These are phyloP conservation scores for Lotus japonicus DNA, from an alignment of 306 rosid genomes.

Conservation along the genomic window DNA sequence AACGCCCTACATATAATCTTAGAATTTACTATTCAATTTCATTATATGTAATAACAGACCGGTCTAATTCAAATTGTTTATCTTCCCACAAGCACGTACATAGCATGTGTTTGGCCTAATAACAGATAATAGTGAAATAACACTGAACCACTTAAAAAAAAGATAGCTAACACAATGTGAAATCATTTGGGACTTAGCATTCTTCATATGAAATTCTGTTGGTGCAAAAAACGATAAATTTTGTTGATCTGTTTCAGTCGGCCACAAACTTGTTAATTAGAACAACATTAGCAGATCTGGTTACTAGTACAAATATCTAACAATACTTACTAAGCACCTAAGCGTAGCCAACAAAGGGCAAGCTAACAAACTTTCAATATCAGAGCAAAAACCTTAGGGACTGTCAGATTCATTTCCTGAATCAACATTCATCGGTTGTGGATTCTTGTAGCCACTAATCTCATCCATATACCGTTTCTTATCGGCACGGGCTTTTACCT, in stretches of 20 bases:
- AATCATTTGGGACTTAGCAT: too few relatives aligned
- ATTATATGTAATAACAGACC: too few relatives aligned
- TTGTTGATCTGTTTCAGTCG: not conserved
- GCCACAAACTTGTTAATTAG: not conserved
- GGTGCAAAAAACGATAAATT: not conserved
- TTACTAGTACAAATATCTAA: not conserved
- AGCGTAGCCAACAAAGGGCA: not conserved
- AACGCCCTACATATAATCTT: too few relatives aligned
- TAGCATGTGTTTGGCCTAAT: too few relatives aligned
- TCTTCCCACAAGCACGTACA: too few relatives aligned
- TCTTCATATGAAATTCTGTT: not conserved
- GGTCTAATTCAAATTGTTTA: too few relatives aligned
- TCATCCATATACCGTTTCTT: slow-evolving; percentile 87
- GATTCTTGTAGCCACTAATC: slow-evolving; percentile 88
- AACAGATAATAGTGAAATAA: too few relatives aligned
- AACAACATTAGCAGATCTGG: not conserved
- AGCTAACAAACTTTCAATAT: not conserved
- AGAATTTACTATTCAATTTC: too few relatives aligned
- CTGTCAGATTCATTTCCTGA: slow-evolving; percentile 87
- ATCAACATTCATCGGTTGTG: slow-evolving; percentile 75
- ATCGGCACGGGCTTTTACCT: slow-evolving; percentile 85
- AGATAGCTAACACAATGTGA: too few relatives aligned
- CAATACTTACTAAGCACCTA: not conserved
- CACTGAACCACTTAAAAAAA: too few relatives aligned
- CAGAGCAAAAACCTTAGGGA: slow-evolving; percentile 20